Evolutionary conservation across 2,329 filamentous ascomycete genomes (phyloP), one percentile per base, ranked within the genome.

Genomic region (Verticillium albo-atrum): DNA sequence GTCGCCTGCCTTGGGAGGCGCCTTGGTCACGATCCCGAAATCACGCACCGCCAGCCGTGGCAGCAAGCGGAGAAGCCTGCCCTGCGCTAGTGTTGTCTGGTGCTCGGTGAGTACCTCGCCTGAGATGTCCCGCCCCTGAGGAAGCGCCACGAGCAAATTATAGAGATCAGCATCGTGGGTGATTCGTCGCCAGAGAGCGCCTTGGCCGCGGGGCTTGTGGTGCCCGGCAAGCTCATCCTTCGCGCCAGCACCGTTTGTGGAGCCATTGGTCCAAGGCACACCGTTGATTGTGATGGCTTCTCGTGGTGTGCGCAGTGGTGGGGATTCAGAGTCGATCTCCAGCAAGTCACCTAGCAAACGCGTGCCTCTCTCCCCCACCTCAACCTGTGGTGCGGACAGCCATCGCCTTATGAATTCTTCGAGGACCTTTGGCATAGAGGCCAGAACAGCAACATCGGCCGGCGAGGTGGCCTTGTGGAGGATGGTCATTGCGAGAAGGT

Each of bases 401-500:
- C 85, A 88, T 58, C 75, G 72, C 12, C 70, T 70, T 32, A 87
- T 54, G 42, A 86, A 75, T 12, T 74, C 74, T 10, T 76, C 72
- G 27, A 87, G 67, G 12, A 86, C 65, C 3, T 72, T 71, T 42
- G 79, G 77, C 69, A 84, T 77, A 42, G 73, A 74, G 53, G 79
- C 79, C 5, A 88, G 70, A 34, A 81, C 77, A 37, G 79, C 77
- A 32, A 78, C 78, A 55, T 85, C 80, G 56, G 74, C 69, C 14
- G 82, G 77, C 3, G 74, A 74, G 17, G 70, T 68, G 25, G 80
- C 72, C 66, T 87, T 88, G 61, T 81, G 74, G 28, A 88, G 66
- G 58, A 88, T 75, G 57, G 78, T 72, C 64, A 88, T 76, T 66
- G 79, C 84, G 26, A 88, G 79, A 17, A 86, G 72, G 67, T 85